phyloP scores from a whole-genome alignment of 2,329 filamentous ascomycete genomes.

The Chaetomium sp. region DNA sequence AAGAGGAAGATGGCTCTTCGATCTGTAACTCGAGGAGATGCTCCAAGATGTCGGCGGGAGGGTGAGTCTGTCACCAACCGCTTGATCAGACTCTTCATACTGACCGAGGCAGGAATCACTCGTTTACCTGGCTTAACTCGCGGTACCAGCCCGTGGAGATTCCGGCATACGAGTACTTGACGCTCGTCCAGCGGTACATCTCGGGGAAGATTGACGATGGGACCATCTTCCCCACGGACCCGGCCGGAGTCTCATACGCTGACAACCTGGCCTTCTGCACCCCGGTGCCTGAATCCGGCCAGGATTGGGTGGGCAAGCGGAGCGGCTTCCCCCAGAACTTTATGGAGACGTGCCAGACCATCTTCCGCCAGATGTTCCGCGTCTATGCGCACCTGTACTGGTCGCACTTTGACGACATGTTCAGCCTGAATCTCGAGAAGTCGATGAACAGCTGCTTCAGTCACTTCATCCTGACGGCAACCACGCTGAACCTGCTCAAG shows the following conservation, averaged over 20 bases:
- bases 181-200: conserved; percentile 96
- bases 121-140: conserved; percentile 94
- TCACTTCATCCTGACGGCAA: conserved; percentile 79
- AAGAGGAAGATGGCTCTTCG: conserved; percentile 73
- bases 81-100: neutral
- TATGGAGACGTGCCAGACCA: conserved; percentile 84
- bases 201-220: conserved; percentile 91
- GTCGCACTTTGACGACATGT: conserved; percentile 87
- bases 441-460: conserved; percentile 86
- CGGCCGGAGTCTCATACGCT: conserved; percentile 67
- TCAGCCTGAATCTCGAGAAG: conserved; percentile 78
- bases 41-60: conserved; percentile 90
- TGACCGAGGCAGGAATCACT: conserved; percentile 67
- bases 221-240: conserved; percentile 86
- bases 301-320: conserved; percentile 84
- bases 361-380: conserved; percentile 98
- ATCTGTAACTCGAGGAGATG: conserved; percentile 85
- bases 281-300: conserved; percentile 62
- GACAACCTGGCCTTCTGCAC: conserved; percentile 60
- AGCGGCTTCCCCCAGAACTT: conserved; percentile 93
- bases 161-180: conserved; percentile 90
- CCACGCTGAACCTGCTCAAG: conserved; percentile 79
- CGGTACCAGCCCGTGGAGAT: conserved; percentile 87
- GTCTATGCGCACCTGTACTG: conserved; percentile 98
- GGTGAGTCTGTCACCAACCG: conserved; percentile 60